phyloP scores from a whole-genome alignment of 192 early-diverging fungal genomes.

The Mortierella claussenii region DNA sequence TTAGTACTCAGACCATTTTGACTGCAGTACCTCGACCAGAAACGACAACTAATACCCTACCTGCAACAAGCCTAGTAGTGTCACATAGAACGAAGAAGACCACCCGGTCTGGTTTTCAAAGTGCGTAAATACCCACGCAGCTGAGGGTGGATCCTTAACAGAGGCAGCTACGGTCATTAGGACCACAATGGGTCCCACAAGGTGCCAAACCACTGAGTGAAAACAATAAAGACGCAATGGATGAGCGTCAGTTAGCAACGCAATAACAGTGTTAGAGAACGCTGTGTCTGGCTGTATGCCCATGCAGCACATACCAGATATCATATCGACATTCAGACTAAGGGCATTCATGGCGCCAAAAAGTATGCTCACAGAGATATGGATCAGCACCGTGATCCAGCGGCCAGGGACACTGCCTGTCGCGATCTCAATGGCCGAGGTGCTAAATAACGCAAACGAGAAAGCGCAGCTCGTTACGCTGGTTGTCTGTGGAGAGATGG shows the following conservation, averaged over 20 bases:
- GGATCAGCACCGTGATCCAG: slow-evolving; percentile 27
- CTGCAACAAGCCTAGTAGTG: slow-evolving; percentile 37
- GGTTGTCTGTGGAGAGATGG: slow-evolving; percentile 10
- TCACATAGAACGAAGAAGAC: slow-evolving; percentile 28
- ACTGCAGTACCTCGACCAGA: no score
- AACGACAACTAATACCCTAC: slow-evolving; percentile 2
- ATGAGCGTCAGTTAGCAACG: no score
- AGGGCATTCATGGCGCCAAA: slow-evolving; percentile 34
- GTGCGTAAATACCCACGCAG: slow-evolving; percentile 42
- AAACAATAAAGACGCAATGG: no score
- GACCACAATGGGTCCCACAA: slow-evolving; percentile 24
- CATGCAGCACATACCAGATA: slow-evolving; percentile 27
- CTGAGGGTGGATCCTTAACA: slow-evolving; percentile 17
- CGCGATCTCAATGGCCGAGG: slow-evolving; percentile 14
- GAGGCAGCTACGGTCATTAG: slow-evolving; percentile 16
- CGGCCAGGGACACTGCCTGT: slow-evolving; percentile 11
- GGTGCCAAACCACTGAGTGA: slow-evolving; percentile 36
- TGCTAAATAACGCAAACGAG: slow-evolving; percentile 30
- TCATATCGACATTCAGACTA: slow-evolving; percentile 13
- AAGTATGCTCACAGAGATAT: slow-evolving; percentile 10
- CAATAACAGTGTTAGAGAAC: no score
- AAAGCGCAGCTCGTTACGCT: slow-evolving; percentile 33
- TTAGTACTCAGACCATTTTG: no score
- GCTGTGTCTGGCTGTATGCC: no score
- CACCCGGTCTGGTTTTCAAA: slow-evolving; percentile 56